These are phyloP conservation scores for Serendipita sp. DNA, from an alignment of 768 basidiomycete species.

Conservation along the genomic window DNA sequence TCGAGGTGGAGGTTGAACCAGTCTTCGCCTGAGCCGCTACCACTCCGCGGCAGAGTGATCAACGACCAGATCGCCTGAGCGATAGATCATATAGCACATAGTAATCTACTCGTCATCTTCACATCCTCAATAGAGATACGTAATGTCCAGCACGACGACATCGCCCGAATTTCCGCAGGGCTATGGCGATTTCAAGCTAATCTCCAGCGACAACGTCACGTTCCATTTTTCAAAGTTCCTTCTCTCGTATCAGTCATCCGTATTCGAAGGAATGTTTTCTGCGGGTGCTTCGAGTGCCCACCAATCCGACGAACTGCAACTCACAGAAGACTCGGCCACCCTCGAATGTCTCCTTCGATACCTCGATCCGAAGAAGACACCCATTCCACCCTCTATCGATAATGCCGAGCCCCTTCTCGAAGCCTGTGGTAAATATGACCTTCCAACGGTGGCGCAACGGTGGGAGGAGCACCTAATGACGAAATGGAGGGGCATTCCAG, in stretches of 20 bases:
- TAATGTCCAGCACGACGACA: no score
- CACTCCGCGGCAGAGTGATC: no score
- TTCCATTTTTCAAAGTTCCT: neutral
- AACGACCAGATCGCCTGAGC: no score
- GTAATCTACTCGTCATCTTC: no score
- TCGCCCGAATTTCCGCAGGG: neutral
- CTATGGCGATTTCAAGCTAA: neutral
- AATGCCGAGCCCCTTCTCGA: neutral
- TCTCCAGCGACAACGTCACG: neutral
- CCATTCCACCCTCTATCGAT: neutral
- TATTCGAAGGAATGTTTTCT: neutral
- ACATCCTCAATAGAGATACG: no score
- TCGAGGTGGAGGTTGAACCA: no score
- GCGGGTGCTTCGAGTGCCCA: no score
- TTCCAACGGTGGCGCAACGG: neutral
- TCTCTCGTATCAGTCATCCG: neutral
- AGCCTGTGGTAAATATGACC: neutral
- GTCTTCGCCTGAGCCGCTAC: no score
- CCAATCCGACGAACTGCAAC: neutral
- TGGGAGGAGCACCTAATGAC: neutral
- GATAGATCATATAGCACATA: no score
- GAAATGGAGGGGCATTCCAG: neutral
- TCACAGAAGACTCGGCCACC: neutral
- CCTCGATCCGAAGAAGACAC: neutral
- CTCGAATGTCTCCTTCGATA: neutral